phyloP scores from a whole-genome alignment of 805 yeast genomes.

The Monosporozyma aquatica region DNA sequence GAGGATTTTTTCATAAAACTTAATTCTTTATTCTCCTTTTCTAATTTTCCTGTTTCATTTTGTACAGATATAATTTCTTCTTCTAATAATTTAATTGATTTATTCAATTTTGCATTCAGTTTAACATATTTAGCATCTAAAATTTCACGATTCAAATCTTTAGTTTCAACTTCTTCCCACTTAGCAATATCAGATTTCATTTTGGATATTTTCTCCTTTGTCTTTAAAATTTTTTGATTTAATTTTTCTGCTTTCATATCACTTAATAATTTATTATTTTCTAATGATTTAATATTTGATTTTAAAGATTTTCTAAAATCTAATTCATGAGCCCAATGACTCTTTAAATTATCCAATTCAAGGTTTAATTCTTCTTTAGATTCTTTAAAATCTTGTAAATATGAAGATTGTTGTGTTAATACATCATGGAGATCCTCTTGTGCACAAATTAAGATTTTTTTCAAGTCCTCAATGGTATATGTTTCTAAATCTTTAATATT shows the following conservation, averaged over 20 bases:
- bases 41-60: constrained; percentile 12
- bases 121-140: constrained; percentile 12
- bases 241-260: constrained; percentile 26
- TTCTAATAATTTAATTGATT: constrained; percentile 8
- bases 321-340: constrained; percentile 28
- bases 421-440: constrained; percentile 31
- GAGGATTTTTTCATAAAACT: constrained; percentile 14
- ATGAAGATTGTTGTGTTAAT: constrained; percentile 19
- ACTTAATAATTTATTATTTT: constrained; percentile 26
- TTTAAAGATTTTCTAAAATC: constrained; percentile 27
- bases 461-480: constrained; percentile 27
- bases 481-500: constrained; percentile 24
- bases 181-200: constrained; percentile 24
- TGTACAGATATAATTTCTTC: constrained; percentile 13
- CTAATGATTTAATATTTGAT: constrained; percentile 28
- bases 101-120: constrained; percentile 7
- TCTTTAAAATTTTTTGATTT: constrained; percentile 21
- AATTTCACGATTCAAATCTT: constrained; percentile 11
- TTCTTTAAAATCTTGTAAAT: constrained; percentile 25
- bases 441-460: constrained; percentile 25
- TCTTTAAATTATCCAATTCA: constrained; percentile 25
- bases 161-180: constrained; percentile 19
- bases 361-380: constrained; percentile 21
- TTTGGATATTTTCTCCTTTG: constrained; percentile 17
- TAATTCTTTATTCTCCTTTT: constrained; percentile 19